Evolutionary conservation across 257 asterid species (phyloP), one percentile per base, ranked within the genome.

Genomic region (Nicotiana otophora): DNA sequence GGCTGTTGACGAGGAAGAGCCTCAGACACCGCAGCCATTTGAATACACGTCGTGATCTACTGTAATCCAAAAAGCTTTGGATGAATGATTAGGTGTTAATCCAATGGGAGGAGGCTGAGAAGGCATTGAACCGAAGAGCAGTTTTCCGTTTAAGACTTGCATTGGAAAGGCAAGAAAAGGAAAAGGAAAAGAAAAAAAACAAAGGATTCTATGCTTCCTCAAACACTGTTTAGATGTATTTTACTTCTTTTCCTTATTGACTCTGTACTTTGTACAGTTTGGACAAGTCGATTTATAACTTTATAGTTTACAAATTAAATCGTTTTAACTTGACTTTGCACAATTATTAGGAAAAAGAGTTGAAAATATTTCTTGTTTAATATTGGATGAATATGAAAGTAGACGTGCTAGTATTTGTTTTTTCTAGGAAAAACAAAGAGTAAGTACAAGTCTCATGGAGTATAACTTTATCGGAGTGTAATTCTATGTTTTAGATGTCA

Each of bases 1-100:
- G 94, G 90, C 97, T 19, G 99, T 91, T 23, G 99, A 95, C 23
- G 97, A 95, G 60, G 99, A 95, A 55, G 99, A 95, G 82, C 98
- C 98, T 31, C 93, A 90, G 55, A 97, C 99, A n/a, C 98, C 98
- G 2, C 98, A 91, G 81, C 88, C 99, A 11, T 95, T 93, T 86
- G 98, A 93, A 80, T 95, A 95, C 86, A 82, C 95, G 0, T 64
- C 96, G 2, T 94, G 84, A 86, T 84, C 65, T 61, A 8, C 23
- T 46, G 14, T 61, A 39, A 26, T 23, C 3, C 2, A 53, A 23
- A 28, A 65, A 60, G 61, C 23, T 79, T 26, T 61, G 26, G 69
- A 51, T 36, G 74, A 79, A 11, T 70, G 36, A 62, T 80, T 61
- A n/a, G 33, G 0, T 23, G 62, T 42, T 62, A 36, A 62, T 42